Base-by-base conservation (phyloP, 345 rosid genomes). In the Eucalyptus cloeziana region DNA sequence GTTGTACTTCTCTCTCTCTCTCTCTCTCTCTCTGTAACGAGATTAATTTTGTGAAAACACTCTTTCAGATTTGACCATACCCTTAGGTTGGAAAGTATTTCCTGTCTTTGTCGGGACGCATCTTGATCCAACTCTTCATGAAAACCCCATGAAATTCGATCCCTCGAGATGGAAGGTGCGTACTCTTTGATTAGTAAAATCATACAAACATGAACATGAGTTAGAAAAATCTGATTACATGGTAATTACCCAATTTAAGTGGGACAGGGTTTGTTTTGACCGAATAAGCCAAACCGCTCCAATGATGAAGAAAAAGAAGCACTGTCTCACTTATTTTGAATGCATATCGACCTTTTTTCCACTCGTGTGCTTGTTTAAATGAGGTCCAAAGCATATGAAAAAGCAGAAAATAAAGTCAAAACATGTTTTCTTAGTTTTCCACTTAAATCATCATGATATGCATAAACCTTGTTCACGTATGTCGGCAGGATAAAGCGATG, bases 131-230 rank as follows among this genome's bases (percentile, higher is more conserved):
- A 89, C 91, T 87, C 94, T 96, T 27, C 97, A 96, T 87, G 93
- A 94, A 58, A 93, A 96, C 89, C 97, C 98, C 85, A 69, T 56
- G 85, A 94, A 94, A 37, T 97, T 97, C 52, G 92, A 96, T 86
- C 99, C 99, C 44, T 95, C 93, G 95, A 95, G 98, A 95, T 97
- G 99, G 99, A 92, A 89, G 27, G 98, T 95, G 27, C 7, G 27
- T 76, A 37, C 47, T 37, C 83, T 21, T 21, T 37, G 25, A 22
- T 5, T 10, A 76, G 21, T 11, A 37, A 37, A 22, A 21, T 76
- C 47, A 40, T 40, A 10, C 8, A 37, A 19, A 76, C 47, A 37
- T 10, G 27, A 76, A 19, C 62, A 37, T 37, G 12, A 17, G 44
- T 51, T n/a, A 7, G 87, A 49, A 49, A 24, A 49, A 16, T 51